Conservation (phyloP, 2,329 filamentous ascomycete species). For the Lasiodiplodia gonubiensis region DNA sequence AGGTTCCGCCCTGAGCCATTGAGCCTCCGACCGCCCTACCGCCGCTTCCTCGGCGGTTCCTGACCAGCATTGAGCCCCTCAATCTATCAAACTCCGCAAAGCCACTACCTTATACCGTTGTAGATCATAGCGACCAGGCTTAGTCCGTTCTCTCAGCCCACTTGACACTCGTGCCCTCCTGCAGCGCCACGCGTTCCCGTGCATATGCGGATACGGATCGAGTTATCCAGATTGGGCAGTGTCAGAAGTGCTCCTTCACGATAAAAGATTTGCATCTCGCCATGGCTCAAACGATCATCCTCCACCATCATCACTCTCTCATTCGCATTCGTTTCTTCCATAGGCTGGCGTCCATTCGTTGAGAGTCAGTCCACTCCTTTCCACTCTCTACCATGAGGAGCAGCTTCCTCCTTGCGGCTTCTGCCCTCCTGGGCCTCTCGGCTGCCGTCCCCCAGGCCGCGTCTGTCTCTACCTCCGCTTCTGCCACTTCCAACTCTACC, state of each 20-base stretch:
- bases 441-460: not conserved
- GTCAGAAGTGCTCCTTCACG: not conserved
- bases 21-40: constrained; percentile 4
- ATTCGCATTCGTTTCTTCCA: not conserved
- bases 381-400: constrained; percentile 2
- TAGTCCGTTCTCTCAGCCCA: not conserved
- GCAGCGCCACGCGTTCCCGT: constrained; percentile 19
- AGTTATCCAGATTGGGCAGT: not conserved
- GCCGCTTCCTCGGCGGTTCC: constrained; percentile 7
- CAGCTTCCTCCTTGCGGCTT: constrained; percentile 8
- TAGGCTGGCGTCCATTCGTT: constrained; percentile 8
- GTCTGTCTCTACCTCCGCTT: not conserved
- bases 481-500: not conserved
- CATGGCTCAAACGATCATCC: not conserved
- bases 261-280: constrained; percentile 24
- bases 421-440: constrained; percentile 13
- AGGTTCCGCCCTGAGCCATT: not conserved
- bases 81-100: constrained; percentile 10
- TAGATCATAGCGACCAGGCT: not conserved
- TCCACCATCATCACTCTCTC: constrained; percentile 9
- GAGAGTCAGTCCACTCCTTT: not conserved
- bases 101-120: not conserved
- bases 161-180: not conserved
- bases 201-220: not conserved
- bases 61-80: not conserved